Evolutionary conservation across 1,139 yeast species (phyloP), one percentile per base, ranked within the genome.

Genomic region (Meyerozyma athensensis): DNA sequence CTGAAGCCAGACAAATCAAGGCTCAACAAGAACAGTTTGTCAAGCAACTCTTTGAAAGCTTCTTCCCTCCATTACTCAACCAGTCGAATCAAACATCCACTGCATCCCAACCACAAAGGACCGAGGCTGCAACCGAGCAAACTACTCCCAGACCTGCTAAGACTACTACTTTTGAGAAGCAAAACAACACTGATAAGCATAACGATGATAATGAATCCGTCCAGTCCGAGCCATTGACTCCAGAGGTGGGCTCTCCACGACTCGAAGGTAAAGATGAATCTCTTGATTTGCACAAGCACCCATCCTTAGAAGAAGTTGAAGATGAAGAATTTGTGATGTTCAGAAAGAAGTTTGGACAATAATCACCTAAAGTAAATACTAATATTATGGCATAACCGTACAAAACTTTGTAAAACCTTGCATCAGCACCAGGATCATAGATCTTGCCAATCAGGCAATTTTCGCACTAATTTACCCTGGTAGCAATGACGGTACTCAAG

Each of bases 241-340:
- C 47, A 5, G 45, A 26, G 3, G 31, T 32, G 10, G 37, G 39
- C 22, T 39, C 54, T 7, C 39, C 49, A 12, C 37, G 40, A 10
- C 19, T 26, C 6, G 19, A 26, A 14, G 37, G 42, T 7, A 40
- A 40, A 19, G 46, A 56, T 16, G 52, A 38, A 7, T 34, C 33
- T 8, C 37, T 36, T n/a, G 39, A 38, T 30, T 43, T 49, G 21
- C 51, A 43, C 38, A 47, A 41, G 30, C 46, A 42, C 35, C 71
- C 72, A 16, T 57, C 65, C 1, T 37, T 67, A 19, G 71, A 66
- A 43, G 73, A 64, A 42, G 72, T 68, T 9, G 73, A 67, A 43
- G 74, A 68, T 45, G 74, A 68, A 47, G 74, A 68, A 43, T 67
- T 63, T 46, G 66, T 66, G 5, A 52, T 65, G 58, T 58, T 65